Conservation (phyloP, 176 grass and related monocot species). For the Alloteropsis semialata region DNA sequence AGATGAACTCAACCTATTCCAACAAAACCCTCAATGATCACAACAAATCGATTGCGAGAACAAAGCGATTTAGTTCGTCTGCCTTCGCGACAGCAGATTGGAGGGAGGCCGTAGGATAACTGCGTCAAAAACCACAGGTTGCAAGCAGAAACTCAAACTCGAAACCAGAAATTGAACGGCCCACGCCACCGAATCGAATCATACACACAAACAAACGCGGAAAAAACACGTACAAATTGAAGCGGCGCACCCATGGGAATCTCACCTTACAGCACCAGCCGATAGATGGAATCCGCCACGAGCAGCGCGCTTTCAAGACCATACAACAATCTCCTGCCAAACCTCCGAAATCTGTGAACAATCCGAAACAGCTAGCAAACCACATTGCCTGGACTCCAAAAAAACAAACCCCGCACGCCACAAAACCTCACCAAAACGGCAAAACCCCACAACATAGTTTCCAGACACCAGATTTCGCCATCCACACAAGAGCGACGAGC, state of each 20-base stretch:
- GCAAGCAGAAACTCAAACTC: background rate
- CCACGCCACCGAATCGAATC: background rate
- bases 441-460: background rate
- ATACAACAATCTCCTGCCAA: background rate
- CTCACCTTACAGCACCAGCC: background rate
- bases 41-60: background rate
- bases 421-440: constrained; percentile 1
- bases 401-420: background rate
- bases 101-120: background rate
- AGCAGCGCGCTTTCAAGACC: background rate
- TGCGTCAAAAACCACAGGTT: background rate
- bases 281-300: background rate
- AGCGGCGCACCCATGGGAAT: background rate
- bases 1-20: background rate
- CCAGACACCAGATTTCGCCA: background rate
- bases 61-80: background rate
- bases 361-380: background rate
- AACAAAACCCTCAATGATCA: background rate
- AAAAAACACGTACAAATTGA: background rate
- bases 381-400: background rate
- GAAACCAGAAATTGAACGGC: background rate
- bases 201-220: background rate
- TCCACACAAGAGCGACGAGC: background rate
- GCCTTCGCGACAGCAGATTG: background rate
- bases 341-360: background rate